Conservation (phyloP, 805 yeast genomes). For the Naumovozyma dairenensis region DNA sequence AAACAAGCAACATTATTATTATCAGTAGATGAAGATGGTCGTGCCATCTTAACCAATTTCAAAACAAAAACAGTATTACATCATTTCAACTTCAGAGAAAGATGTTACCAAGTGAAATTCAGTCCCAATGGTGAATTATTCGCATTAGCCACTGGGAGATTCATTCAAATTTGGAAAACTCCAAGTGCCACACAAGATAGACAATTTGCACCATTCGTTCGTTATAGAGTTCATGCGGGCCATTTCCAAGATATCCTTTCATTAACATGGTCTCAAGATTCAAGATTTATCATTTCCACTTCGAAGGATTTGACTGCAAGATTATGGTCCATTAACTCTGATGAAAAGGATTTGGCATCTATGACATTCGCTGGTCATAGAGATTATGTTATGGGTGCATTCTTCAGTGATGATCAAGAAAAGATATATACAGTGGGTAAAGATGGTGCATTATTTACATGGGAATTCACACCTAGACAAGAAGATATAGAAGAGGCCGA, state of each 20-base stretch:
- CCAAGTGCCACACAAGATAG: conserved; percentile 74
- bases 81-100: conserved; percentile 85
- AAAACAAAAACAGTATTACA: conserved; percentile 76
- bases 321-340: conserved; percentile 64
- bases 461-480: conserved; percentile 71
- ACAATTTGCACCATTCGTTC: conserved; percentile 92
- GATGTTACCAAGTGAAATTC: conserved; percentile 64
- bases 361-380: conserved; percentile 87
- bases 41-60: conserved; percentile 86
- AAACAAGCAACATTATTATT: conserved; percentile 70
- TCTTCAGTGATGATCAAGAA: conserved; percentile 81
- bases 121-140: conserved; percentile 82
- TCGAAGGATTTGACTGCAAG: conserved; percentile 87
- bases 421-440: conserved; percentile 82
- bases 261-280: conserved; percentile 82
- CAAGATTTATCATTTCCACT: conserved; percentile 76
- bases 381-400: conserved; percentile 80
- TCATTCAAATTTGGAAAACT: conserved; percentile 88
- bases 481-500: conserved; percentile 39
- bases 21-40: conserved; percentile 82
- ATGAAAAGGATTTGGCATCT: conserved; percentile 60
- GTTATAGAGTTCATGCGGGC: conserved; percentile 85
- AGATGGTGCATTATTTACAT: conserved; percentile 87
- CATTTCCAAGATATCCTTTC: conserved; percentile 77
- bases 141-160: conserved; percentile 76